Base-by-base conservation (phyloP, 352 stramenopile species). In the Globisporangium lucens region DNA sequence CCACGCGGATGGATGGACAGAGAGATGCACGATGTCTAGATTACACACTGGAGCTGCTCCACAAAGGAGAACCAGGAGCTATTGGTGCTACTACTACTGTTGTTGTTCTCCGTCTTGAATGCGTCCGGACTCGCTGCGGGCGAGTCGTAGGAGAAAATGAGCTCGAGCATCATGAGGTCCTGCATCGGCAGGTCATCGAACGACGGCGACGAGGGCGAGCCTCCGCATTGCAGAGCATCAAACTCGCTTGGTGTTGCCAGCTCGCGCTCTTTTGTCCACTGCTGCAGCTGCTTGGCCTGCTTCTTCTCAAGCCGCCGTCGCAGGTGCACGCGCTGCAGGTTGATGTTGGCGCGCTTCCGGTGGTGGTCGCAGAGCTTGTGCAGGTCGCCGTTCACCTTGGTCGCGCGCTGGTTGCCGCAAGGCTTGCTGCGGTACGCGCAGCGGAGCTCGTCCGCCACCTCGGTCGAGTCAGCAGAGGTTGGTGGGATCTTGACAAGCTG, bases 331-430 rank as follows among this genome's bases (percentile, higher is more conserved):
- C 75, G 75, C 30, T 70, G 72, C 59, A 82, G 77, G 67, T 80
- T 80, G 61, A 73, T 69, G 69, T 85, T 85, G 24, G 76, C 75
- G 49, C 80, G 78, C 22, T 71, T 66, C 15, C 77, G 77, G 56
- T 82, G 77, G 33, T 73, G 69, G 15, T 75, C 68, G 22, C 77
- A 85, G 43, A 85, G 75, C 56, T 77, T 79, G 63, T 85, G 77
- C 22, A 69, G 65, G 33, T 81, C 73, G n/a, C 77, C 75, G 49
- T 85, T 85, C n/a, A 77, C 67, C 57, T 85, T 85, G 68, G 69
- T 68, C 9, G 77, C 75, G 56, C 77, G 75, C 12, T 66, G 56
- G 53, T 75, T 77, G 20, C 51, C 33, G 41, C 77, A 85, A 1
- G 67, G 67, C 61, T 81, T 81, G 65, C 72, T 77, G 46, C 66